A percentile compares a stretch with the other conserved stretches of the same genome.
Conservation (phyloP, 352 stramenopile genomes). For the Pythium dissimile region DNA sequence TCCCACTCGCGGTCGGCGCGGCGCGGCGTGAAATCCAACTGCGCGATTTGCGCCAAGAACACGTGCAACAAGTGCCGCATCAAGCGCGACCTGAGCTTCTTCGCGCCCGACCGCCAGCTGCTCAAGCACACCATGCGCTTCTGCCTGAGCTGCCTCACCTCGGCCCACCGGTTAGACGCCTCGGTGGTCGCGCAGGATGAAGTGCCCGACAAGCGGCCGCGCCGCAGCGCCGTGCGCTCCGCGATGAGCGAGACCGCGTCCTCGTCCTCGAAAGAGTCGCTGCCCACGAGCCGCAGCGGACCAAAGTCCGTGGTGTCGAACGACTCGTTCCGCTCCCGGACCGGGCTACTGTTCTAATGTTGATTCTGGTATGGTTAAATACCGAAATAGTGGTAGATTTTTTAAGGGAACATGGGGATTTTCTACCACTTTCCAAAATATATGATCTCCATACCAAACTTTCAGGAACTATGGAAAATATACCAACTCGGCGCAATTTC, state of each 20-base stretch:
- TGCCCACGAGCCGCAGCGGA: not conserved
- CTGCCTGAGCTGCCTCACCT: conserved; percentile 1
- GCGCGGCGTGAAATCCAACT: conserved; percentile 1
- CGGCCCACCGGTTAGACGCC: not conserved
- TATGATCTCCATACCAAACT: too few species aligned
- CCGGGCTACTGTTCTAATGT: not conserved
- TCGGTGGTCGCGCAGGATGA: not conserved
- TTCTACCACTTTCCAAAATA: too few species aligned
- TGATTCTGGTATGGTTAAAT: too few species aligned
- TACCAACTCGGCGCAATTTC: too few species aligned
- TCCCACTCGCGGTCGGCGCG: not conserved
- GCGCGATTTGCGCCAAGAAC: not conserved
- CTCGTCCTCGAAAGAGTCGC: not conserved
- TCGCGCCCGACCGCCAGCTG: not conserved
- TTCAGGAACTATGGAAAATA: too few species aligned
- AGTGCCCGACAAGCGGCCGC: not conserved
- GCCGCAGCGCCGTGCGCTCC: not conserved
- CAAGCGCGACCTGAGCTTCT: conserved; percentile 7
- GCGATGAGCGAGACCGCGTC: not conserved
- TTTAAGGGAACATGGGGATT: too few species aligned
- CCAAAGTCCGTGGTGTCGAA: not conserved
- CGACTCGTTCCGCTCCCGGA: too few species aligned
- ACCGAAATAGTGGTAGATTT: too few species aligned
- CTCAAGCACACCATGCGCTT: conserved; percentile 2
- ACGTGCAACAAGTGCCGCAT: conserved; percentile 6